Evolutionary conservation across 2,329 filamentous ascomycete genomes (phyloP).

Genomic region (Cytospora piceicola): DNA sequence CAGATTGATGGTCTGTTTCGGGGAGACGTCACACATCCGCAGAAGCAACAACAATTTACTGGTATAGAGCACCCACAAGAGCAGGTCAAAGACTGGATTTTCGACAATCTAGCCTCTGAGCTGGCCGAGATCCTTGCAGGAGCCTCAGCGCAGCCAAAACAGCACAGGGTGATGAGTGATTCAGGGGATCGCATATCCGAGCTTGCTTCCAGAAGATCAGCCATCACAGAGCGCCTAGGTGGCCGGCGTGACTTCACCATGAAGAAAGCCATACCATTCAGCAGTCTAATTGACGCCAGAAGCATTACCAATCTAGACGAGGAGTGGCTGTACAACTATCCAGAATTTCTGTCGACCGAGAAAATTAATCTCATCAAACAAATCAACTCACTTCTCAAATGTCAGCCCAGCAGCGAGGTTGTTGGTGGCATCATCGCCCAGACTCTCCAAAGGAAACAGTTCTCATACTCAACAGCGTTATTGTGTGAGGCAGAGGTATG

Average conservation of each 20-base stretch:
- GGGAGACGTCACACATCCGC: not conserved
- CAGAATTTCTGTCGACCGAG: conserved; percentile 25
- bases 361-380: not conserved
- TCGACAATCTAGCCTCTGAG: not conserved
- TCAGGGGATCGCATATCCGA: not conserved
- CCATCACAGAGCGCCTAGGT: not conserved
- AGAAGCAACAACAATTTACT: not conserved
- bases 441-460: no score
- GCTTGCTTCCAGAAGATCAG: not conserved
- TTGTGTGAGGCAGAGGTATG: not conserved
- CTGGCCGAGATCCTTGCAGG: no score
- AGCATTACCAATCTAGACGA: conserved; percentile 29
- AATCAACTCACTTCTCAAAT: not conserved
- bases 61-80: not conserved
- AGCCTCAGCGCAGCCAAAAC: not conserved
- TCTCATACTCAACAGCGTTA: not conserved
- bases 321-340: conserved; percentile 34
- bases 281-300: conserved; percentile 23
- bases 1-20: not conserved
- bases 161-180: not conserved
- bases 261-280: conserved; percentile 27
- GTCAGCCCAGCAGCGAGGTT: not conserved
- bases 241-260: not conserved
- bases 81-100: no score
- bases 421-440: not conserved